Conservation (phyloP, 345 rosid species). For the Salix exigua region DNA sequence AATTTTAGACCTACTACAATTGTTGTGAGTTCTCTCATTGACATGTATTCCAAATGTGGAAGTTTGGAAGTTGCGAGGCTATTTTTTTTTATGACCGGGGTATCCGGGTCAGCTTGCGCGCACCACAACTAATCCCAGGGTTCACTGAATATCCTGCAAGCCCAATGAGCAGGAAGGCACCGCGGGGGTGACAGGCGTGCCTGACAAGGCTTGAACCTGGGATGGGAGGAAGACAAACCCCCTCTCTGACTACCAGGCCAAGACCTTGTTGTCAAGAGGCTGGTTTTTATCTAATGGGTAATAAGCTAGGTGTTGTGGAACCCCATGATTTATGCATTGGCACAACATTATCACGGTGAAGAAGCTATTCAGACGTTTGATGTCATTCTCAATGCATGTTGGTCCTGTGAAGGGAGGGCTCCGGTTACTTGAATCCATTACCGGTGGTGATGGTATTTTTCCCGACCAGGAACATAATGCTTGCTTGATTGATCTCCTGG, state of each 20-base stretch:
- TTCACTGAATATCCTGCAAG: too few relatives aligned
- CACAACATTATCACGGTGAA: conserved; percentile 67
- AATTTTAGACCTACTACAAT: conserved; percentile 53
- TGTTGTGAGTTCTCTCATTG: conserved; percentile 69
- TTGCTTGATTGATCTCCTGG: conserved; percentile 71
- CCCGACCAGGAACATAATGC: conserved; percentile 73
- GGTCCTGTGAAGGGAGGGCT: conserved; percentile 64
- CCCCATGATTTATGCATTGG: conserved; percentile 75
- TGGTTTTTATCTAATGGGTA: conserved; percentile 29
- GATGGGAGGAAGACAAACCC: too few relatives aligned
- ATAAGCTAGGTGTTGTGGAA: conserved; percentile 67
- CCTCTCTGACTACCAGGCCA: too few relatives aligned
- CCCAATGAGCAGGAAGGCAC: too few relatives aligned
- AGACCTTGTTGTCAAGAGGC: too few relatives aligned
- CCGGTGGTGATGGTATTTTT: conserved; percentile 36
- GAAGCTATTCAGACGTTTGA: conserved; percentile 45
- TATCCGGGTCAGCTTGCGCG: too few relatives aligned
- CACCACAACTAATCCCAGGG: too few relatives aligned
- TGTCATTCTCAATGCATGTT: conserved; percentile 53
- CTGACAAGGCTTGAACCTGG: too few relatives aligned
- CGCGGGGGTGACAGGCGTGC: too few relatives aligned
- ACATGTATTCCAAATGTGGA: conserved; percentile 84
- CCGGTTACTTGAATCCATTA: conserved; percentile 48
- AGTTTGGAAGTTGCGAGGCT: conserved; percentile 39
- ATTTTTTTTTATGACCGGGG: too few relatives aligned